Conservation (phyloP, 495 filamentous ascomycete genomes). For the Evernia prunastri region DNA sequence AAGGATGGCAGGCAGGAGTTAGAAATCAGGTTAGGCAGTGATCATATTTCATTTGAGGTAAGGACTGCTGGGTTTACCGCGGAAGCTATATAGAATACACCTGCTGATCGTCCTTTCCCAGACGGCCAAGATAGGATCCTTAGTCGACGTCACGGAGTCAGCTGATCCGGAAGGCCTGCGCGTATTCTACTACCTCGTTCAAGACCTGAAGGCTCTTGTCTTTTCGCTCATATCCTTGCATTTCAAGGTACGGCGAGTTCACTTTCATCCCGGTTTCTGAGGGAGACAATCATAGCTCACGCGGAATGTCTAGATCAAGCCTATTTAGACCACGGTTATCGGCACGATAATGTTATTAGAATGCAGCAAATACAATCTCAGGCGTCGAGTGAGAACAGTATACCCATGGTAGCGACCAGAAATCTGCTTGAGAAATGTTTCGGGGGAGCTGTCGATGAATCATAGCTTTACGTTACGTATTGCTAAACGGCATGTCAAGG, state of each 20-base stretch:
- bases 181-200: conserved; percentile 99
- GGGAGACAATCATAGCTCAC: not conserved
- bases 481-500: not conserved
- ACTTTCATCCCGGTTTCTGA: not conserved
- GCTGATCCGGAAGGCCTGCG: conserved; percentile 92
- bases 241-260: conserved; percentile 65
- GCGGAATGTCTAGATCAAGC: conserved; percentile 57
- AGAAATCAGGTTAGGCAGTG: conserved; percentile 88
- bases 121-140: conserved; percentile 97
- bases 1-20: conserved; percentile 97
- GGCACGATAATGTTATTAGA: not conserved
- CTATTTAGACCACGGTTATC: conserved; percentile 49
- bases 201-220: conserved; percentile 93
- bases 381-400: not conserved
- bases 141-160: conserved; percentile 94
- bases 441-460: not conserved
- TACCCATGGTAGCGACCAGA: not conserved
- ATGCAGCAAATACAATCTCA: not conserved
- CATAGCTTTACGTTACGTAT: not conserved
- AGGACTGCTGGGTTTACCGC: conserved; percentile 1
- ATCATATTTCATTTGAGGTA: conserved; percentile 98
- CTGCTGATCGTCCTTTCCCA: conserved; percentile 32
- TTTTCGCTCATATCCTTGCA: conserved; percentile 95
- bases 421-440: not conserved
- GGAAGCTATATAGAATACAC: conserved; percentile 9